Evolutionary conservation across 129 eudicot species (phyloP).

Genomic region (Cynara cardunculus): DNA sequence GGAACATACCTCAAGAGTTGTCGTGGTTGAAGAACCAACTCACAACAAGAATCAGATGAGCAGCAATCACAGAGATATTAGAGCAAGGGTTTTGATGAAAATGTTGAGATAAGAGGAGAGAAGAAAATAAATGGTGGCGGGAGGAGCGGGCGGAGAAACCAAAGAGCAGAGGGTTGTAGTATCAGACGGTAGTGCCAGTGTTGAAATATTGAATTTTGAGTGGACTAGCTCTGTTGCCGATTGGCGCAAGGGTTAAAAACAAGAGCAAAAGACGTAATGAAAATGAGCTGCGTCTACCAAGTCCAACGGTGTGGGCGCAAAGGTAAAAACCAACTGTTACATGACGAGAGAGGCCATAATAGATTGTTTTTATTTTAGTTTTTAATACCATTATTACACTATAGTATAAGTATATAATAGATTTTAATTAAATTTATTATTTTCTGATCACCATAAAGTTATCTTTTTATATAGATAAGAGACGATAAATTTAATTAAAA

Average conservation of each 20-base stretch:
- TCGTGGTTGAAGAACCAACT: not conserved
- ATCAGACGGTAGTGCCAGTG: not conserved
- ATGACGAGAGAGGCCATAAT: too few relatives aligned
- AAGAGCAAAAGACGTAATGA: not conserved
- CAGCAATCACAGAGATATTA: not conserved
- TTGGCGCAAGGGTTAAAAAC: not conserved
- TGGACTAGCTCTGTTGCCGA: not conserved
- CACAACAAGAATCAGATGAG: not conserved
- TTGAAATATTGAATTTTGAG: not conserved
- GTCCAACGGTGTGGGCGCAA: not conserved
- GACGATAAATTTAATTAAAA: too few relatives aligned
- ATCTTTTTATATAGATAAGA: too few relatives aligned
- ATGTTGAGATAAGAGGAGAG: not conserved
- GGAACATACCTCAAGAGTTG: conserved; percentile 4
- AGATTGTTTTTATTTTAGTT: too few relatives aligned
- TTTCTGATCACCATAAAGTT: too few relatives aligned
- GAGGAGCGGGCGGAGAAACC: conserved; percentile 10
- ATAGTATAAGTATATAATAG: too few relatives aligned
- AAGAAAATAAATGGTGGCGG: conserved; percentile 2
- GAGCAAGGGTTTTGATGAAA: not conserved
- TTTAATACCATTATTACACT: too few relatives aligned
- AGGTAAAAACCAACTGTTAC: not conserved
- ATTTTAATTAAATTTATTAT: too few relatives aligned
- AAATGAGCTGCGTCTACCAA: conserved; percentile 8
- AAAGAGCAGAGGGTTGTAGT: conserved; percentile 10